Percentiles rank a stretch among this genome's conserved stretches.
Evolutionary conservation across 768 basidiomycete species (phyloP).

Genomic region (Russula abietina): DNA sequence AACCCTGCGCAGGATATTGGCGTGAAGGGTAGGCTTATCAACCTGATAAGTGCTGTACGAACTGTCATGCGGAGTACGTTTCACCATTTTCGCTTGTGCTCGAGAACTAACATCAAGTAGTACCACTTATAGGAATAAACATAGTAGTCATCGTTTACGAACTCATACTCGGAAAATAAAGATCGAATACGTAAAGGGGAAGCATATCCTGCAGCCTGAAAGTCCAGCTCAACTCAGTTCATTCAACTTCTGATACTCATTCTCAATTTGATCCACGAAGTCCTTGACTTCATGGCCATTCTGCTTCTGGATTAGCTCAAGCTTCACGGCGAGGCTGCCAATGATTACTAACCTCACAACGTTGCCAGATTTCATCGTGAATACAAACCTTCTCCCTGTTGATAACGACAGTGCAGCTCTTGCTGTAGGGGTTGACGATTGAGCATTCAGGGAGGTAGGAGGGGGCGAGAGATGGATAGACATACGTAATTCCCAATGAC

Average conservation of each 20-base stretch:
- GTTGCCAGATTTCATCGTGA: constrained; percentile 71
- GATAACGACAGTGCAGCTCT: constrained; percentile 85
- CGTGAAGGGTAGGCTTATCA: constrained; percentile 80
- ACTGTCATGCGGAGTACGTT: constrained; percentile 95
- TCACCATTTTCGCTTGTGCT: constrained; percentile 2
- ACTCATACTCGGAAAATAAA: constrained; percentile 55
- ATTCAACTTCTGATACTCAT: constrained; percentile 66
- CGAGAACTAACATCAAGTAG: constrained; percentile 39
- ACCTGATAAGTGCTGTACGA: constrained; percentile 90
- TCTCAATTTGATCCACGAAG: constrained; percentile 71
- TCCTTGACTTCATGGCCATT: constrained; percentile 68
- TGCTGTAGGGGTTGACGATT: constrained; percentile 37
- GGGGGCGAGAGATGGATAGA: background rate
- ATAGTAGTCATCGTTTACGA: constrained; percentile 84
- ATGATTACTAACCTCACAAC: constrained; percentile 57
- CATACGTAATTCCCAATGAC: constrained; percentile 53
- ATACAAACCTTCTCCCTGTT: constrained; percentile 62
- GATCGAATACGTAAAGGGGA: background rate
- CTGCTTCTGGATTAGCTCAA: constrained; percentile 33
- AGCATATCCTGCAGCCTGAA: background rate
- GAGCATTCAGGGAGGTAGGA: background rate
- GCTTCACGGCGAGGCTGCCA: background rate
- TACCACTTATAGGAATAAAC: constrained; percentile 88
- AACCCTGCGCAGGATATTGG: constrained; percentile 51
- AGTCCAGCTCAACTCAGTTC: constrained; percentile 6